Evolutionary conservation across 805 yeast genomes (phyloP), one percentile per base, ranked within the genome.

Genomic region (Suhomyces sp.): DNA sequence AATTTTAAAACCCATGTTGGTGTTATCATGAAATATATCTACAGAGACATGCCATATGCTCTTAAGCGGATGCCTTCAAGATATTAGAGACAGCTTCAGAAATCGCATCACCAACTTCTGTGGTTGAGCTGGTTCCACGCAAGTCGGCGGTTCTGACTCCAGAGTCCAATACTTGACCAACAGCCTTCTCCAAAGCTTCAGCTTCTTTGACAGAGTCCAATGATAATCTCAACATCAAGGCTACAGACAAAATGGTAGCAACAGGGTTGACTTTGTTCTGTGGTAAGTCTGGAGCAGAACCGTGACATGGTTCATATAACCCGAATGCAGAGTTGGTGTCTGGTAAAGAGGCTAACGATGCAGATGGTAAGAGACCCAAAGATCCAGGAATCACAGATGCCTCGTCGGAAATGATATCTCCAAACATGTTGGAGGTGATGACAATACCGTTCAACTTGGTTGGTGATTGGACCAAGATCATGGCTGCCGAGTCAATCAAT

Each of bases 371-470:
- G 48, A 93, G 76, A 42, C 98, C 98, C 44, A 93, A 73, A 17
- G 98, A 91, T 29, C 98, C 98, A 28, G 98, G 98, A 52, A 93
- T 93, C 32, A 90, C 97, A 13, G 95, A 84, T 19, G 98, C 97
- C 71, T 93, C 98, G 63, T 93, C 98, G 38, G 95, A 85, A 53
- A 93, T 87, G 62, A 93, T 93, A 63, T 93, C 98, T 56, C 98
- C 98, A 62, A 93, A 93, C 95, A 93, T 91, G 70, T 93, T 93
- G 53, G 84, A 81, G 28, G 98, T 91, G 58, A 93, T 79, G 33
- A 93, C 79, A 33, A 93, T 76, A 65, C 98, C 98, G 60, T 93
- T 93, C 58, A 93, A 76, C 50, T 81, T 81, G 27, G 90, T 83
- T 53, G 98, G 98, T 43, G 77, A 79, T 68, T 93, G 88, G 51